Base-by-base conservation (phyloP, 1,284 basidiomycete species). In the Schizophyllum amplum region DNA sequence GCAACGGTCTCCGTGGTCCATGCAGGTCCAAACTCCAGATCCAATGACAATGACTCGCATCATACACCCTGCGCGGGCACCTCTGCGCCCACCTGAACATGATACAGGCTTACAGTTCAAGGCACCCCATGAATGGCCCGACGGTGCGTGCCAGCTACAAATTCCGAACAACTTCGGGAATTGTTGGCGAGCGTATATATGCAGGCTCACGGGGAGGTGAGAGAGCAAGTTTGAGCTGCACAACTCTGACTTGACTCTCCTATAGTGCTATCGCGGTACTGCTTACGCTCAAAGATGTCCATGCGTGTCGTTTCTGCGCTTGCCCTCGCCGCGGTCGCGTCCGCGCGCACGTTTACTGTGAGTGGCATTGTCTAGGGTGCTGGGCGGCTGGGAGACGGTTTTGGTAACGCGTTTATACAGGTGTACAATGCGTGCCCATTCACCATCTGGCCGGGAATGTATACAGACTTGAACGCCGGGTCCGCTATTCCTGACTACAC, bases 381-480 rank as follows among this genome's bases (percentile, higher is more conserved):
- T 25, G 51, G 6, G 48, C 9, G n/a, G n/a, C n/a, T 21, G 7
- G n/a, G 48, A n/a, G n/a, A n/a, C n/a, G n/a, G n/a, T n/a, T n/a
- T n/a, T n/a, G n/a, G n/a, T n/a, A n/a, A n/a, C n/a, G 7, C 20
- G 20, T 50, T 21, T 7, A 20, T 22, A 22, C 3, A 52, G 22
- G 22, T 47, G 15, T 54, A 47, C 53, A 54, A 54, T 24, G 53
- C 42, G 15, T 54, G 53, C 47, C 53, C 53, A 21, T 54, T 54
- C 53, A 54, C 53, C 22, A 54, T 54, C 42, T 54, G 53, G 53
- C 47, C 11, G 15, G 53, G n/a, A 6, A 22, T 54, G 20, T 47
- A 13, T 17, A 42, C 33, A 9, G 33, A 42, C 33, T 17, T 42
- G 11, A 9, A 42, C 33, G 33, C 33, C 33, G 33, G 33, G 13